phyloP scores from a whole-genome alignment of 805 yeast species.

The Candida tibetensis region DNA sequence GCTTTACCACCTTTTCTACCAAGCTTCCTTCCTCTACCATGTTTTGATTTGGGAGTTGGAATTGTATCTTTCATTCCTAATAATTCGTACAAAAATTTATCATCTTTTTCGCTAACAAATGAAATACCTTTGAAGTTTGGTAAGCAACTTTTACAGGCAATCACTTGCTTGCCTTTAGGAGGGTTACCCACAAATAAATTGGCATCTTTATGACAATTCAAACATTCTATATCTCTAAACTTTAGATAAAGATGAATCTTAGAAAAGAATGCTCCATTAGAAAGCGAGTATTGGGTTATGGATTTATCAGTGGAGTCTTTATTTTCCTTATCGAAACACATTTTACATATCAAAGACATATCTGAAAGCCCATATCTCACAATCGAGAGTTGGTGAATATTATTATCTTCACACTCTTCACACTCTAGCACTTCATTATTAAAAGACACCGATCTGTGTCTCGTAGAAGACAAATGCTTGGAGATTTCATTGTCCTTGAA shows the following conservation, averaged over 20 bases:
- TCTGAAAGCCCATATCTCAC: conserved; percentile 55
- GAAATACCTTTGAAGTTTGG: conserved; percentile 12
- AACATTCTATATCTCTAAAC: conserved; percentile 52
- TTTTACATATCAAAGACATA: conserved; percentile 47
- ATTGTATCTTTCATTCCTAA: conserved; percentile 47
- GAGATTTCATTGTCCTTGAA: conserved; percentile 40
- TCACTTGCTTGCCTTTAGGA: conserved; percentile 17
- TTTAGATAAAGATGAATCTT: conserved; percentile 46
- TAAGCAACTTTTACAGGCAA: conserved; percentile 47
- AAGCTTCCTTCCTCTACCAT: conserved; percentile 9
- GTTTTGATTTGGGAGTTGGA: conserved; percentile 17
- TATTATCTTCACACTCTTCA: conserved; percentile 54
- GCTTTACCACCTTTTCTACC: conserved; percentile 34
- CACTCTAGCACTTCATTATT: conserved; percentile 47
- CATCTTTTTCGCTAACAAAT: conserved; percentile 46
- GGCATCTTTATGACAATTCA: conserved; percentile 41
- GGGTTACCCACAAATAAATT: conserved; percentile 34
- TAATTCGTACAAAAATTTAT: conserved; percentile 44
- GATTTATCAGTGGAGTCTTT: conserved; percentile 33
- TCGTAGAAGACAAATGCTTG: conserved; percentile 50
- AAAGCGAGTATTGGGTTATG: conserved; percentile 47
- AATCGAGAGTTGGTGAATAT: conserved; percentile 51
- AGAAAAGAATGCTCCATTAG: conserved; percentile 54
- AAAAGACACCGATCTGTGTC: conserved; percentile 49
- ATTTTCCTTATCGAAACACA: conserved; percentile 40